Conservation (phyloP, 2,329 filamentous ascomycete genomes). For the Beauveria asiatica region DNA sequence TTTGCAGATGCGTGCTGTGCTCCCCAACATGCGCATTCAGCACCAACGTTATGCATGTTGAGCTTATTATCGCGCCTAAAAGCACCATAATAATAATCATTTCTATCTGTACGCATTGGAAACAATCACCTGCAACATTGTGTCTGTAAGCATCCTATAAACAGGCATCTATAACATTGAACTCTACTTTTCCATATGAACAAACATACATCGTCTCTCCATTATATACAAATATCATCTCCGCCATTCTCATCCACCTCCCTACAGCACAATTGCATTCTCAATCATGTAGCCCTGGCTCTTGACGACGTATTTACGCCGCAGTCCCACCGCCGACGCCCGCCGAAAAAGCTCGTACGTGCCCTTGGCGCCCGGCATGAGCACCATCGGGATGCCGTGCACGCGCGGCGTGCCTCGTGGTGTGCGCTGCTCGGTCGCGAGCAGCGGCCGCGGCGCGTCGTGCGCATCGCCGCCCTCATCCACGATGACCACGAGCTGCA, state of each 20-base stretch:
- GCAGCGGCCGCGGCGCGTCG: slow-evolving; percentile 50
- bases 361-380: slow-evolving; percentile 63
- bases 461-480: slow-evolving; percentile 32
- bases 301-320: slow-evolving; percentile 69
- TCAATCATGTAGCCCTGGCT: slow-evolving; percentile 72
- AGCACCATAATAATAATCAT: too few relatives aligned
- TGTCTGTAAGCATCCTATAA: too few relatives aligned
- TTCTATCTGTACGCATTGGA: too few relatives aligned
- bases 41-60: background rate
- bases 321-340: slow-evolving; percentile 63
- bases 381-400: slow-evolving; percentile 71
- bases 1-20: background rate
- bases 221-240: background rate
- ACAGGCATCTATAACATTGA: too few relatives aligned
- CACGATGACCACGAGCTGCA: slow-evolving; percentile 79
- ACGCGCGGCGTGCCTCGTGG: slow-evolving; percentile 59
- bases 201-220: background rate
- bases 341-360: slow-evolving; percentile 52
- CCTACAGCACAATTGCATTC: slow-evolving; percentile 60
- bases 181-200: too few relatives aligned
- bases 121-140: too few relatives aligned
- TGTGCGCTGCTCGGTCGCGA: slow-evolving; percentile 67
- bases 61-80: too few relatives aligned
- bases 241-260: background rate
- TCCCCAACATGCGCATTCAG: background rate